Evolutionary conservation across 2,329 filamentous ascomycete genomes (phyloP), one percentile per base, ranked within the genome.

Genomic region (Neofusicoccum sp.): DNA sequence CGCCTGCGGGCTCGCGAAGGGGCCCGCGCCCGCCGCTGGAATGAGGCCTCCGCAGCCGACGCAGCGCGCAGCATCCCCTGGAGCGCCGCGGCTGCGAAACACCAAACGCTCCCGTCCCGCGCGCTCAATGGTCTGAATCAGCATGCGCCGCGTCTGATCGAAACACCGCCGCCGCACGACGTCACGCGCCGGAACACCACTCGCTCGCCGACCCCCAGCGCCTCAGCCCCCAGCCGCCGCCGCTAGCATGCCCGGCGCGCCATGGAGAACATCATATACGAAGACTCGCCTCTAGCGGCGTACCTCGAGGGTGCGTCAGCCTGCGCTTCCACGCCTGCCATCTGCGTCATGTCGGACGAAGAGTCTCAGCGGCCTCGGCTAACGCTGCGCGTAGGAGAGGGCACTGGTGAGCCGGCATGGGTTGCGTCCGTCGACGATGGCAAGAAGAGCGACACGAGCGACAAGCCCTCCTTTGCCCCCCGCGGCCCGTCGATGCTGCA

Each of bases 201-300:
- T 20, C 20, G 2, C 11, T 14, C 57, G 8, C 33, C 33, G 16
- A 20, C 45, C 24, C 24, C 44, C 44, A 49, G 36, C 57, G 20
- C 43, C 14, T 28, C 38, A 41, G n/a, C 26, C 51, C 51, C 7
- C 51, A 31, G 51, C 51, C 51, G 51, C 38, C 51, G 40, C 48
- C 48, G 48, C 49, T 38, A 45, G 64, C 63, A 76, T 68, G 59
- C 43, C 40, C 53, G 34, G 47, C 28, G 44, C 47, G 38, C 30
- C 75, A 95, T 97, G 93, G 93, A 96, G 84, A 86, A 89, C 71
- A 83, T 96, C 69, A 86, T 96, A 68, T 90, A 89, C 78, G 86
- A 95, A 78, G 87, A 92, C 78, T 90, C 90, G 73, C 93, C 93
- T 69, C 83, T 97, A 77, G 92, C 91, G 73, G 87, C 90, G 71